Base-by-base conservation (phyloP, 169 alveolate species). In the Toxoplasma gondii region DNA sequence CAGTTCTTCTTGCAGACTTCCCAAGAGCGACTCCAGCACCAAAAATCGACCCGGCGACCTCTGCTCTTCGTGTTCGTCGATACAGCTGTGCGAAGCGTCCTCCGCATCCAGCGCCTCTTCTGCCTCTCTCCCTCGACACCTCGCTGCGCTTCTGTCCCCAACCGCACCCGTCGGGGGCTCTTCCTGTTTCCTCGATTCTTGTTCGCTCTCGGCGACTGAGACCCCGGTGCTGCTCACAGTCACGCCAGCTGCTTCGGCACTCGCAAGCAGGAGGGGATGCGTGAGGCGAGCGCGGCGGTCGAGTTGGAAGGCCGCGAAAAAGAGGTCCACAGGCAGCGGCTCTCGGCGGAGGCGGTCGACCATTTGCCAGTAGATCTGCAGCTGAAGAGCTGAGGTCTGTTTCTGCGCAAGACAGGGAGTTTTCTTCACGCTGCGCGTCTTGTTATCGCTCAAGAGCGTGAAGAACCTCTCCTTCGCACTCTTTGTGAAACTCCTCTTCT, bases 301-400 rank as follows among this genome's bases (percentile, higher is more conserved):
- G 41, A 82, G 36, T 17, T 43, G 9, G 90, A 82, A 82, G 41
- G 90, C 90, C 5, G 53, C 17, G 67, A 82, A 43, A 44, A 82
- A 82, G 31, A 49, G 24, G 41, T 82, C 69, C 64, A 44, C 34
- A 22, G 90, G 64, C 38, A 82, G 38, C 41, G 22, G 41, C 29
- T 82, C 67, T 9, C 41, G n/a, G 10, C 90, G 90, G 34, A 82
- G 90, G 34, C 67, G 90, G 38, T 82, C 38, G 5, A 82, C 34
- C 41, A 82, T 34, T 1, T 82, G 67, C 90, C 90, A 82, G 90
- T 82, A 82, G 39, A 82, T 43, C 90, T 82, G 93, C 36, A 88
- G 84, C 58, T 88, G 93, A 22, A 88, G 84, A 9, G 93, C 81
- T 1, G 93, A 88, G 54, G 93, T 45, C 84, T 43, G 93, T 36